Conservation (phyloP, 1,284 basidiomycete genomes). For the Ganoderma lingzhi region DNA sequence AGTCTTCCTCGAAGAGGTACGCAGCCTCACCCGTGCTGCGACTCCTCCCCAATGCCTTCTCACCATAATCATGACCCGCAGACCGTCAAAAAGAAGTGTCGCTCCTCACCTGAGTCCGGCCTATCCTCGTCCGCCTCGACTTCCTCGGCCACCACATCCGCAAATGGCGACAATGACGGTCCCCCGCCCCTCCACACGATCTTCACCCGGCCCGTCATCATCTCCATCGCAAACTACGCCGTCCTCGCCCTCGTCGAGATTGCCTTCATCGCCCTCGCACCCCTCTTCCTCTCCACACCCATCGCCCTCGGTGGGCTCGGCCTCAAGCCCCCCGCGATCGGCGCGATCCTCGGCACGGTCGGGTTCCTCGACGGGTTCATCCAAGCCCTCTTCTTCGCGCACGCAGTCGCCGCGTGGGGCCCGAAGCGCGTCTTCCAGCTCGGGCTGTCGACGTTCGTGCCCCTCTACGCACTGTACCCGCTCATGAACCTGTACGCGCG, state of each 20-base stretch:
- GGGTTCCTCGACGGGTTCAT: constrained; percentile 68
- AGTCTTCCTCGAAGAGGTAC: constrained; percentile 59
- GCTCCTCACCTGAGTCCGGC: background rate
- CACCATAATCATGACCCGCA: constrained; percentile 16
- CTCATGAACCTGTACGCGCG: constrained; percentile 54
- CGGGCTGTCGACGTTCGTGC: constrained; percentile 58
- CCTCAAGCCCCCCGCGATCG: constrained; percentile 64
- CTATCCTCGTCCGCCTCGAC: background rate
- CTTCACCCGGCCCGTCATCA: constrained; percentile 55
- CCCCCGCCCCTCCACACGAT: constrained; percentile 50
- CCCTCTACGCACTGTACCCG: constrained; percentile 64
- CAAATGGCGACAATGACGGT: constrained; percentile 25
- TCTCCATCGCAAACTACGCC: constrained; percentile 72
- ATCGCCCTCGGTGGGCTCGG: constrained; percentile 72
- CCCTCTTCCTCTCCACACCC: constrained; percentile 76
- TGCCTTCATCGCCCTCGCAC: constrained; percentile 64
- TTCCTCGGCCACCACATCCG: background rate
- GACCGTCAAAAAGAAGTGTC: constrained; percentile 36
- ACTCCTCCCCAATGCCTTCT: background rate
- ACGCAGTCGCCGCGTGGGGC: constrained; percentile 59
- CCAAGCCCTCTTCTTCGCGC: constrained; percentile 68
- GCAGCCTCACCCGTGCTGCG: constrained; percentile 9
- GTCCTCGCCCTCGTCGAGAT: constrained; percentile 73
- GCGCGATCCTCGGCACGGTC: constrained; percentile 61
- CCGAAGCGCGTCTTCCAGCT: constrained; percentile 62